Evolutionary conservation across 2,329 filamentous ascomycete species (phyloP).

Genomic region (Dactylellina parvicollis): DNA sequence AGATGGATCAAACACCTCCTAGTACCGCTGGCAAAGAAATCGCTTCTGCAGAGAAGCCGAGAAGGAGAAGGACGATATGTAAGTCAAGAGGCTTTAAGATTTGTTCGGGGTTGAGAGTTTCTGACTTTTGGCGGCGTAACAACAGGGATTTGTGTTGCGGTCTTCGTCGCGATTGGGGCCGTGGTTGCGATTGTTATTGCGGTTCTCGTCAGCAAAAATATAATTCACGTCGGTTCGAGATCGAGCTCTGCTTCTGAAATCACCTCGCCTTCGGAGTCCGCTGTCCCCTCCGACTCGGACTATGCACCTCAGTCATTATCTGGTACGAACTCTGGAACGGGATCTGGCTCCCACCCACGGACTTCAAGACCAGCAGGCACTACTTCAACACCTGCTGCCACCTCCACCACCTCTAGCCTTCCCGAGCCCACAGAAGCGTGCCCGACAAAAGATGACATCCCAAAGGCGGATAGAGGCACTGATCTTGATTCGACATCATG

Average conservation of each 20-base stretch:
- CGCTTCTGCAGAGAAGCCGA: neutral
- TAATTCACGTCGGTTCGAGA: constrained; percentile 30
- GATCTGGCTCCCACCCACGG: neutral
- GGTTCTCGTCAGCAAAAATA: constrained; percentile 31
- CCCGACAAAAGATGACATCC: constrained; percentile 38
- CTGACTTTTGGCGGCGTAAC: neutral
- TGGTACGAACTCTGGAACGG: neutral
- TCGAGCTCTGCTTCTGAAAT: constrained; percentile 9
- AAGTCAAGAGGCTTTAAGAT: no score
- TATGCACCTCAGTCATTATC: neutral
- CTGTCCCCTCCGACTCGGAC: neutral
- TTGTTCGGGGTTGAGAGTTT: neutral
- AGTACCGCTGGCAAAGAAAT: constrained; percentile 23
- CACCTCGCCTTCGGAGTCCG: constrained; percentile 9
- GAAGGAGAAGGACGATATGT: constrained; percentile 13
- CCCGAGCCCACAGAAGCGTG: constrained; percentile 19
- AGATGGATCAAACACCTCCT: constrained; percentile 36
- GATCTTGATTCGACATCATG: constrained; percentile 89
- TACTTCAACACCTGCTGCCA: neutral
- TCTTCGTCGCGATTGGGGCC: constrained; percentile 5
- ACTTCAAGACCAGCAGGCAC: neutral
- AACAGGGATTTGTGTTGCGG: constrained; percentile 37
- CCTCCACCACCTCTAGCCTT: neutral
- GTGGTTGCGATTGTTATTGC: constrained; percentile 32
- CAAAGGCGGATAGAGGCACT: constrained; percentile 65